Percentiles rank a stretch among this genome's conserved stretches.
These are phyloP conservation scores for Castanea crenata DNA, from an alignment of 306 rosid species.

Conservation along the genomic window DNA sequence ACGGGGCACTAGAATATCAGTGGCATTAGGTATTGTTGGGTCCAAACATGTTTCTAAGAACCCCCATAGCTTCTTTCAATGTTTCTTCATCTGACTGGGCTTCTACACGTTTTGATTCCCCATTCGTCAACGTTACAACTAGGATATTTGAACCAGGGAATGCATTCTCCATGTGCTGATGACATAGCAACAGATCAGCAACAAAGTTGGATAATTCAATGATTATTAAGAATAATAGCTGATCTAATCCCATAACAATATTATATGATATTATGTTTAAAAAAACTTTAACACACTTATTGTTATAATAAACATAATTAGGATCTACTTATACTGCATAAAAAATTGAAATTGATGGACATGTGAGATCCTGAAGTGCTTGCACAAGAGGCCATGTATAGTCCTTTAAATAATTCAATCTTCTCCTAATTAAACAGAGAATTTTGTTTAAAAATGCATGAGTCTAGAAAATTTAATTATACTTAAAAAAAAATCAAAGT, in stretches of 20 bases:
- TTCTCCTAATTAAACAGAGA: constrained; percentile 18
- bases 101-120: constrained; percentile 93
- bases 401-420: constrained; percentile 9
- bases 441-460: constrained; percentile 14
- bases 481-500: constrained; percentile 23
- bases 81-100: constrained; percentile 77
- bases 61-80: constrained; percentile 79
- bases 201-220: constrained; percentile 25
- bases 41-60: constrained; percentile 88
- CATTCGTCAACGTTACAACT: constrained; percentile 95
- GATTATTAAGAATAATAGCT: constrained; percentile 18
- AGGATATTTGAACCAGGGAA: constrained; percentile 91
- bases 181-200: constrained; percentile 41
- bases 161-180: constrained; percentile 97
- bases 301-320: constrained; percentile 1
- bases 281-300: constrained; percentile 24
- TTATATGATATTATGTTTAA: constrained; percentile 7
- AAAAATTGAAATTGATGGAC: constrained; percentile 7
- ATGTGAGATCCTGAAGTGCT: constrained; percentile 27
- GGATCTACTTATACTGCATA: constrained; percentile 24
- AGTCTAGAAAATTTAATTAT: constrained; percentile 17
- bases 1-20: constrained; percentile 78
- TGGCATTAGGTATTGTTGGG: constrained; percentile 72
- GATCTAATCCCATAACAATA: constrained; percentile 24
- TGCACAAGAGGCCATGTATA: constrained; percentile 6